These are phyloP conservation scores for Suhomyces choctaworum DNA, from an alignment of 1,139 yeast species.

Conservation along the genomic window DNA sequence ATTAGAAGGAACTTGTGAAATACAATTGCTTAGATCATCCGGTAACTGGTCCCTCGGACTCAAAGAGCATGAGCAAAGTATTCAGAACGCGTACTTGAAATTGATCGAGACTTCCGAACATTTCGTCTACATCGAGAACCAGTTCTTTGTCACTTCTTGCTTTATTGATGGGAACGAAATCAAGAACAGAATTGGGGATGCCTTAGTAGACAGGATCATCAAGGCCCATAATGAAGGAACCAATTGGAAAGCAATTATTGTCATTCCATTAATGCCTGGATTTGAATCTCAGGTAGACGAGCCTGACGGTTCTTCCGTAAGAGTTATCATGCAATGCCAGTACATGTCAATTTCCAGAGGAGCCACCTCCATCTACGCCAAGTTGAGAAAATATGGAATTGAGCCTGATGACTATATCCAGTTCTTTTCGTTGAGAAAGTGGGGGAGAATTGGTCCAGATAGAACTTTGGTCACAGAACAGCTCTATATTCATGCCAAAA, in stretches of 20 bases:
- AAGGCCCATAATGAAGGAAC: conserved; percentile 79
- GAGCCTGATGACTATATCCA: conserved; percentile 90
- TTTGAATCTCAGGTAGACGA: conserved; percentile 92
- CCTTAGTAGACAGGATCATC: conserved; percentile 89
- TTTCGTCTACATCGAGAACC: conserved; percentile 91
- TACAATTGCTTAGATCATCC: conserved; percentile 84
- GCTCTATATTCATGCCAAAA: conserved; percentile 89
- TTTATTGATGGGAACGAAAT: conserved; percentile 83
- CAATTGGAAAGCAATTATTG: conserved; percentile 84
- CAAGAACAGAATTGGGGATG: conserved; percentile 92
- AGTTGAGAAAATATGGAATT: conserved; percentile 75
- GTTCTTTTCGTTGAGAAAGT: conserved; percentile 86
- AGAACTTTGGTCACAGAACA: conserved; percentile 84
- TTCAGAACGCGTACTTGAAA: conserved; percentile 89
- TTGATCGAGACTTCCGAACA: conserved; percentile 91
- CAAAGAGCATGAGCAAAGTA: conserved; percentile 80
- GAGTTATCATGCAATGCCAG: conserved; percentile 97
- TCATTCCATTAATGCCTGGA: conserved; percentile 97
- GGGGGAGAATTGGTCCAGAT: conserved; percentile 88
- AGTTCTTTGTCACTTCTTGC: conserved; percentile 87
- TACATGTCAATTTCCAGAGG: conserved; percentile 93
- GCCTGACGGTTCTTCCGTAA: conserved; percentile 89
- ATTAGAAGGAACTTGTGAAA: conserved; percentile 84
- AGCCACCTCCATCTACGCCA: conserved; percentile 82
- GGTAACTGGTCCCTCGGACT: conserved; percentile 93